phyloP scores from a whole-genome alignment of 257 asterid genomes.

The Euphrasia confusa region DNA sequence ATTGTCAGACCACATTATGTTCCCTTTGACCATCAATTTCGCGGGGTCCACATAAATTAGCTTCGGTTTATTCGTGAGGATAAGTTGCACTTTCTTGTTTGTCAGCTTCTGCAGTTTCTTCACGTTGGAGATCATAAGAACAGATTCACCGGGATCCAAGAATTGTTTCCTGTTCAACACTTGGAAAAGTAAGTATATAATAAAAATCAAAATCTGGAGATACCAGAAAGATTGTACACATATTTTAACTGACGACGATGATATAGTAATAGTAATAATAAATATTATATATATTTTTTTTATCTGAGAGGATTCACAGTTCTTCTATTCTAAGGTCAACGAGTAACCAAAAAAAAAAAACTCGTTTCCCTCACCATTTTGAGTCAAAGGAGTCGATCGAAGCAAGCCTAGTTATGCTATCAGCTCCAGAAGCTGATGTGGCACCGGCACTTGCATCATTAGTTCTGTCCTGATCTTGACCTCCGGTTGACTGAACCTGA shows the following conservation, averaged over 20 bases:
- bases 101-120: slow-evolving; percentile 86
- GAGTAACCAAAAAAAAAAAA: background rate
- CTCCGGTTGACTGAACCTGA: slow-evolving; percentile 43
- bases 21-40: slow-evolving; percentile 72
- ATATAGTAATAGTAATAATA: too few species aligned
- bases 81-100: slow-evolving; percentile 96
- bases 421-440: slow-evolving; percentile 55
- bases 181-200: background rate
- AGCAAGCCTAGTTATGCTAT: slow-evolving; percentile 88
- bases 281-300: too few species aligned
- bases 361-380: slow-evolving; percentile 55
- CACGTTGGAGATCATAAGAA: slow-evolving; percentile 93
- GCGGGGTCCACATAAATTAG: slow-evolving; percentile 86
- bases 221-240: too few species aligned
- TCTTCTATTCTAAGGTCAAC: background rate
- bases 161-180: slow-evolving; percentile 73
- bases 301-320: background rate
- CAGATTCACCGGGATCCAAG: slow-evolving; percentile 96
- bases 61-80: slow-evolving; percentile 91
- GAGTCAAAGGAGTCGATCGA: slow-evolving; percentile 99
- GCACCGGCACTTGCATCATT: slow-evolving; percentile 49
- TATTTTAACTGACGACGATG: too few species aligned
- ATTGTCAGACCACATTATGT: slow-evolving; percentile 88
- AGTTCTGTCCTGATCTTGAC: slow-evolving; percentile 55
- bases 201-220: too few species aligned